A percentile compares a stretch with the other conserved stretches of the same genome.
phyloP scores from a whole-genome alignment of 345 rosid genomes.

The Melastoma malabathricum region DNA sequence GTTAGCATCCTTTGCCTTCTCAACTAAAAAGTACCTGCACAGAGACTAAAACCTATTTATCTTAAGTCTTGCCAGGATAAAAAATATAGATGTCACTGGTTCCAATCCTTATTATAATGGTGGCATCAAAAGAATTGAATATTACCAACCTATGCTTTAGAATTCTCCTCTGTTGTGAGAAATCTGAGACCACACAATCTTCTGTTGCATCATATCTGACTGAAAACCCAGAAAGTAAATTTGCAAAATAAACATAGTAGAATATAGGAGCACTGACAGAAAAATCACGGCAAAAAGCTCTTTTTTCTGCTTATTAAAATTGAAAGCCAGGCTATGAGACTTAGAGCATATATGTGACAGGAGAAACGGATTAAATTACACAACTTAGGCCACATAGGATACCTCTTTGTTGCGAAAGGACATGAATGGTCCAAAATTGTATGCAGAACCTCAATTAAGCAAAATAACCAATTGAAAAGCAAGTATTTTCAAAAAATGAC shows the following conservation, averaged over 20 bases:
- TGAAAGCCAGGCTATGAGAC: too few relatives aligned
- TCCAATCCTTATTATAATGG: background rate
- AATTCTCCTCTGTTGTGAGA: constrained; percentile 62
- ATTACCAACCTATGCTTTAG: constrained; percentile 62
- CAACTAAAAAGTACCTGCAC: constrained; percentile 83
- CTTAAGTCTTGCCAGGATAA: constrained; percentile 2
- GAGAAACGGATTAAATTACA: too few relatives aligned
- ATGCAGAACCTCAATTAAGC: too few relatives aligned
- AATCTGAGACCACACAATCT: constrained; percentile 51
- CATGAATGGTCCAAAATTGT: too few relatives aligned
- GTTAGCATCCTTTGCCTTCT: constrained; percentile 94
- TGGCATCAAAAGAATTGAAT: background rate
- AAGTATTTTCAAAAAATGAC: too few relatives aligned
- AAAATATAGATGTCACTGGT: background rate
- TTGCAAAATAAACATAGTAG: background rate
- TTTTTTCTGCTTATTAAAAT: too few relatives aligned
- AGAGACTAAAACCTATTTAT: constrained; percentile 1
- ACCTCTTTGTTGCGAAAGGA: too few relatives aligned
- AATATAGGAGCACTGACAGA: background rate
- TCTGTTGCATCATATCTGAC: constrained; percentile 80
- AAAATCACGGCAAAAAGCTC: too few relatives aligned
- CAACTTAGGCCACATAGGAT: too few relatives aligned
- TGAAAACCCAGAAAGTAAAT: constrained; percentile 16
- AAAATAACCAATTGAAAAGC: too few relatives aligned
- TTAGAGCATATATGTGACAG: too few relatives aligned